Percentiles rank a stretch among this genome's conserved stretches.
Conservation (phyloP, 192 early-diverging fungal genomes). For the Polychytrium aggregatum region DNA sequence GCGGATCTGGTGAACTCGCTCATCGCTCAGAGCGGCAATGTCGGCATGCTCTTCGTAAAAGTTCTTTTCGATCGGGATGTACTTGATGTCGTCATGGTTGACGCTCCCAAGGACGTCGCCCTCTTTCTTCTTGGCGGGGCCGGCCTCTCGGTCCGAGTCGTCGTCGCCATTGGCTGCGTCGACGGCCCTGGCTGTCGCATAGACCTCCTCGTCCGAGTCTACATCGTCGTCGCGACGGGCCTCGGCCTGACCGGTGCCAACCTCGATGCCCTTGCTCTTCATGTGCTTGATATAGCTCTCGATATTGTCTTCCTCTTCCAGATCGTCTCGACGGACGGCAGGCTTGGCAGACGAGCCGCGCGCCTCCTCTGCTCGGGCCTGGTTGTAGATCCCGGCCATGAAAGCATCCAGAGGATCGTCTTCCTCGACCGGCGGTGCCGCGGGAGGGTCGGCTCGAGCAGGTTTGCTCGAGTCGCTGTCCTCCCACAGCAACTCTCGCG, state of each 20-base stretch:
- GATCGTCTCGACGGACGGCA: slow-evolving; percentile 40
- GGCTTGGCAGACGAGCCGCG: slow-evolving; percentile 1
- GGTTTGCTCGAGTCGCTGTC: no score
- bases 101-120: slow-evolving; percentile 54
- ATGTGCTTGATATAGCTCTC: slow-evolving; percentile 67
- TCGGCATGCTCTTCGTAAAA: slow-evolving; percentile 73
- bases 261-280: slow-evolving; percentile 59
- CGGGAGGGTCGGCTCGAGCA: no score
- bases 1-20: slow-evolving; percentile 41
- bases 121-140: slow-evolving; percentile 28
- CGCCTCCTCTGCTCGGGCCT: slow-evolving; percentile 37
- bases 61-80: slow-evolving; percentile 60
- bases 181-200: slow-evolving; percentile 63
- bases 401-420: slow-evolving; percentile 72
- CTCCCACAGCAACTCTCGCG: neutral
- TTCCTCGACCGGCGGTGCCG: slow-evolving; percentile 12
- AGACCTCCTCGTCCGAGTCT: slow-evolving; percentile 78
- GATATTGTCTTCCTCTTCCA: slow-evolving; percentile 66
- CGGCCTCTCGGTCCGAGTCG: slow-evolving; percentile 11
- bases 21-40: slow-evolving; percentile 48
- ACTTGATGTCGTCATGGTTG: slow-evolving; percentile 56
- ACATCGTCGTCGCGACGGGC: slow-evolving; percentile 23
- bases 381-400: slow-evolving; percentile 59
- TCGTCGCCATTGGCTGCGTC: slow-evolving; percentile 45
- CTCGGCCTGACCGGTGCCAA: slow-evolving; percentile 49